These are phyloP conservation scores for Heliocybe sulcata DNA, from an alignment of 1,284 basidiomycete genomes.

Conservation along the genomic window DNA sequence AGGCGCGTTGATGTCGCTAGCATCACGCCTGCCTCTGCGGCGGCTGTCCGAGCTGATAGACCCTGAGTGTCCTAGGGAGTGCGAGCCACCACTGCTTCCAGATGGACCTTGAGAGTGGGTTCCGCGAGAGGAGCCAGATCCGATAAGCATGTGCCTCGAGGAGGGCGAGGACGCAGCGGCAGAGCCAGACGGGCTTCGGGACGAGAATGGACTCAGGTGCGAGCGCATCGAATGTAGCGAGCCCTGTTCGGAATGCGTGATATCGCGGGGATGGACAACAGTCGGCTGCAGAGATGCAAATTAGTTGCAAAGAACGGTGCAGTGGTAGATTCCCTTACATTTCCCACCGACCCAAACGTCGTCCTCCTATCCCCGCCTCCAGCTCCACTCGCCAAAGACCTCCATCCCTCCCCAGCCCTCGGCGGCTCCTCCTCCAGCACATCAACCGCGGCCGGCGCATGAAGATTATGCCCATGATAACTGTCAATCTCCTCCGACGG, in stretches of 20 bases:
- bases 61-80: constrained; percentile 38
- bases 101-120: constrained; percentile 29
- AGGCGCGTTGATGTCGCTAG: constrained; percentile 20
- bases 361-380: constrained; percentile 32
- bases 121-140: constrained; percentile 39
- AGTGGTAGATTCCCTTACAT: background rate
- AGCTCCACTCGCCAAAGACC: constrained; percentile 32
- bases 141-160: constrained; percentile 26
- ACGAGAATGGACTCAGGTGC: constrained; percentile 36
- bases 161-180: constrained; percentile 39
- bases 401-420: constrained; percentile 46
- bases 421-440: constrained; percentile 61
- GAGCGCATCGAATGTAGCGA: constrained; percentile 57
- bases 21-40: constrained; percentile 13
- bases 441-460: constrained; percentile 35
- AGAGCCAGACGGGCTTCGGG: constrained; percentile 41
- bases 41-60: constrained; percentile 47
- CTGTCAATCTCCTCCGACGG: constrained; percentile 15
- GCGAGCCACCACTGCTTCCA: constrained; percentile 27
- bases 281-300: constrained; percentile 23
- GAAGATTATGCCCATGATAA: constrained; percentile 18
- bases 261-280: constrained; percentile 33
- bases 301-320: too few species aligned
- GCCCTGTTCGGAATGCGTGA: constrained; percentile 41
- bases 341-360: constrained; percentile 53